These are phyloP conservation scores for Polytolypa hystricis DNA, from an alignment of 2,329 filamentous ascomycete species.

Conservation along the genomic window DNA sequence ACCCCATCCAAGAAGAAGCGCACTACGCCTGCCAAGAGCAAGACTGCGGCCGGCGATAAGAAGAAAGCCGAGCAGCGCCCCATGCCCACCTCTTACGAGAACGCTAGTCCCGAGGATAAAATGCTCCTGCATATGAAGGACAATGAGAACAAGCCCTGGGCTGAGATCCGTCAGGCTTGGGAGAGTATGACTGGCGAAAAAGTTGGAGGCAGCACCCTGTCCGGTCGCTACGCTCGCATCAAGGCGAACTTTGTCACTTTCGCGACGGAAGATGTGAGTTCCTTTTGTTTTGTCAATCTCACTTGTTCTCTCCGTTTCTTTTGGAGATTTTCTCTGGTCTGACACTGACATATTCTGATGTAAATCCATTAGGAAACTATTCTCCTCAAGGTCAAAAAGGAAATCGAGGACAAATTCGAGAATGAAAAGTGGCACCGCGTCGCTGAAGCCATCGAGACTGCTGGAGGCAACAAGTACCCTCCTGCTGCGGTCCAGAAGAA, in stretches of 20 bases:
- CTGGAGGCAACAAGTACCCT: slow-evolving; percentile 24
- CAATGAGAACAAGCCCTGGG: slow-evolving; percentile 16
- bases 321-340: not conserved
- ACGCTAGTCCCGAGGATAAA: slow-evolving; percentile 14
- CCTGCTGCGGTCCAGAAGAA: slow-evolving; percentile 26
- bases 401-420: slow-evolving; percentile 30
- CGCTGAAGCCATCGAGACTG: slow-evolving; percentile 20
- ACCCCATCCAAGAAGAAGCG: slow-evolving; percentile 8
- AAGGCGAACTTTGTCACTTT: slow-evolving; percentile 30
- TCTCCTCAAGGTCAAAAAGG: slow-evolving; percentile 26
- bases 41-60: slow-evolving; percentile 1
- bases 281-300: not conserved
- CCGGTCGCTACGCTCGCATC: slow-evolving; percentile 28
- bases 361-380: slow-evolving; percentile 18
- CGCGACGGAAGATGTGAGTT: slow-evolving; percentile 25
- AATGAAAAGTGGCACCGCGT: slow-evolving; percentile 30
- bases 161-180: slow-evolving; percentile 18
- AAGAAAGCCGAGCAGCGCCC: slow-evolving; percentile 9
- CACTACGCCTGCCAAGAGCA: slow-evolving; percentile 3
- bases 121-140: slow-evolving; percentile 22
- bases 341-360: slow-evolving; percentile 1
- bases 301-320: not conserved
- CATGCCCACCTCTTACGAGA: slow-evolving; percentile 17
- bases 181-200: slow-evolving; percentile 19
- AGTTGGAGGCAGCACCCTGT: slow-evolving; percentile 25